Base-by-base conservation (phyloP, 345 rosid genomes). In the Melastoma malabathricum region DNA sequence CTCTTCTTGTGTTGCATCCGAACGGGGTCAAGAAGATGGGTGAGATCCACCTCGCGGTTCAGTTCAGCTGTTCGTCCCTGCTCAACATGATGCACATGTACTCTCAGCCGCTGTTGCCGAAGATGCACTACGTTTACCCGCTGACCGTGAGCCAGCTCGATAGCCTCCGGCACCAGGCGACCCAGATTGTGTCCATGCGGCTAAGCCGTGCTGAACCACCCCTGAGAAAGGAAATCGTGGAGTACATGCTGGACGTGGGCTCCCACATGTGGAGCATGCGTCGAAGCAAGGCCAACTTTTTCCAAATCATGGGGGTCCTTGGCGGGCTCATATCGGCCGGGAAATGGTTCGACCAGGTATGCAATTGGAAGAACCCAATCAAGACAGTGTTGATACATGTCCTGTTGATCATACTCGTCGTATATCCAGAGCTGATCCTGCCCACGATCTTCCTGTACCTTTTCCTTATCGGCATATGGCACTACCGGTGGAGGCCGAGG, bases 191-290 rank as follows among this genome's bases (percentile, higher is more conserved):
- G 44, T 85, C 97, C 0, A 65, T 66, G 81, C 78, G 97, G 71
- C 74, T 89, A 17, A 77, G 80, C 38, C 66, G 97, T 46, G 89
- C 95, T 1, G 97, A 89, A 67, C 97, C 95, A 2, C 92, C 95
- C 1, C 55, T 89, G 53, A 73, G 97, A 60, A 89, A 82, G 69
- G 97, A 89, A 66, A 71, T 89, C 1, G 97, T 89, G 15, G 97
- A 89, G 60, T 89, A 80, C 60, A 89, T 89, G 97, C 80, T 89
- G 29, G 97, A 85, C 61, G 95, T 89, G 16, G 89, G 89, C 31
- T 85, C 93, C 46, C 95, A 85, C 70, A 89, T 89, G 95, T 89
- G 97, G 97, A 89, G 97, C 51, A 89, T 85, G 97, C 63, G 97
- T 60, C 77, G 97, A 75, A 85, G 97, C 82, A 89, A 89, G 63